Base-by-base conservation (phyloP, 177 flowering plant species). In the Vitis hybrid region DNA sequence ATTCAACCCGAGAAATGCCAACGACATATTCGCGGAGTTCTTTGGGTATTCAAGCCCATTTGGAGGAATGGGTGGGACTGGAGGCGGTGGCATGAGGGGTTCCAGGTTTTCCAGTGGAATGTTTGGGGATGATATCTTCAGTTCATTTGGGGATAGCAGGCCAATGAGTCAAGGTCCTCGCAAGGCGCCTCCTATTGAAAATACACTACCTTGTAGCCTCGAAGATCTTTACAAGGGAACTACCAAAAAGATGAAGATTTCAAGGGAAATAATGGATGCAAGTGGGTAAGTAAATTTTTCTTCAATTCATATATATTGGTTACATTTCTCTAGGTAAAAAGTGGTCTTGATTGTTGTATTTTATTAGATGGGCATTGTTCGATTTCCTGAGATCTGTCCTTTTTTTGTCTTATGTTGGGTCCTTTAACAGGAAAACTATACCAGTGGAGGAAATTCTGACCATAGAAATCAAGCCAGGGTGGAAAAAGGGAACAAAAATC, bases 151-250 rank as follows among this genome's bases (percentile, higher is more conserved):
- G 0, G 92, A 87, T 11, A 71, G 80, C 10, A 77, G 85, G 11
- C 67, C 82, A 0, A 73, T 79, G 80, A 73, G 66, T 76, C 83
- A 84, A 48, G 75, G 21, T 15, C 79, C 88, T 15, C 78, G 92
- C 11, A 94, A 94, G 73, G 91, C 89, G 2, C 63, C 89, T 58
- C 87, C 97, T 1, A 84, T 92, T 27, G 97, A 91, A 78, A 90
- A 81, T 3, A 69, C 11, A n/a, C 67, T 94, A 77, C 91, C 91
- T 30, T 92, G 97, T 77, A 88, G 81, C 48, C 89, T 94, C 11
- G 97, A 94, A 70, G 98, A 94, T 24, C 82, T 94, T 11, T 94
- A 90, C 61, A 91, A 86, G 70, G 98, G 98, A 2, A 86, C 93
- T 17, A 85, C 97, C 41, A 93, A 90, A 82, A 90, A 88, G 88